phyloP scores from a whole-genome alignment of 176 grass and related monocot species.

The Microstegium vimineum region DNA sequence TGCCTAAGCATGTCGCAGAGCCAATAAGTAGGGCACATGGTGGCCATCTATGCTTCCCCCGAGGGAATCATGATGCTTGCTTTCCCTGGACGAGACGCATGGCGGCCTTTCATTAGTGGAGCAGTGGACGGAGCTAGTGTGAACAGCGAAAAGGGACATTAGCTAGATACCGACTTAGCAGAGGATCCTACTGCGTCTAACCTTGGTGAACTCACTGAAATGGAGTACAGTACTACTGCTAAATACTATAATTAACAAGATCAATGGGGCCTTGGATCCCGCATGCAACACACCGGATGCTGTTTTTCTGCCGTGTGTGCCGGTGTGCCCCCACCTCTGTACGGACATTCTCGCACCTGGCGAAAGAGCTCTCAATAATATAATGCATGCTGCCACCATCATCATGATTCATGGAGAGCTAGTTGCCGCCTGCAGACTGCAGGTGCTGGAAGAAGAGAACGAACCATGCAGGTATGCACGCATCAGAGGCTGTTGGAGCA shows the following conservation, averaged over 20 bases:
- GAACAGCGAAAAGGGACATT: background rate
- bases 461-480: background rate
- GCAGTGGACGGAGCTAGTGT: background rate
- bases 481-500: background rate
- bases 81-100: background rate
- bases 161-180: background rate
- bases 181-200: conserved; percentile 1
- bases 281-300: background rate
- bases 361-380: background rate
- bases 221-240: background rate
- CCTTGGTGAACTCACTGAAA: conserved; percentile 6
- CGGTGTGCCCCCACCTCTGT: background rate
- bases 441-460: background rate
- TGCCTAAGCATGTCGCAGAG: conserved; percentile 27
- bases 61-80: conserved; percentile 30
- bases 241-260: background rate
- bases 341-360: background rate
- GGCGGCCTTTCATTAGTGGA: background rate
- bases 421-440: background rate
- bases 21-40: conserved; percentile 41
- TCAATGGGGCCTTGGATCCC: conserved; percentile 24
- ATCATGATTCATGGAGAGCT: background rate
- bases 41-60: background rate
- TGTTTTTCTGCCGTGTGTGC: background rate
- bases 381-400: background rate